Evolutionary conservation across 306 rosid species (phyloP).

Genomic region (Dalbergia cultrata): DNA sequence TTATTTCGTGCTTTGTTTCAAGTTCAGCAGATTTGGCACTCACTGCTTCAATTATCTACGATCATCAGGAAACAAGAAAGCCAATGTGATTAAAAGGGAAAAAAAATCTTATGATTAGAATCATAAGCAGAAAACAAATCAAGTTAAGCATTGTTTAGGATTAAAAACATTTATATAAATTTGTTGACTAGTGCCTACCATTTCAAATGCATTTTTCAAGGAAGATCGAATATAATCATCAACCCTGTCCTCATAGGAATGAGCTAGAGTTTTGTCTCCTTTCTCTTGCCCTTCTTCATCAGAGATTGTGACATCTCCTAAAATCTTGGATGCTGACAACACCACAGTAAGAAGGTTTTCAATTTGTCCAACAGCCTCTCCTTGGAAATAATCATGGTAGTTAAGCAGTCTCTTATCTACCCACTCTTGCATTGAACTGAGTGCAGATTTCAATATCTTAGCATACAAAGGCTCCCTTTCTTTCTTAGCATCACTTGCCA

Average conservation of each 20-base stretch:
- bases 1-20: conserved; percentile 53
- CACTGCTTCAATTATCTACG: conserved; percentile 62
- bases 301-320: conserved; percentile 58
- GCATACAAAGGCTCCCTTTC: conserved; percentile 63
- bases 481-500: conserved; percentile 70
- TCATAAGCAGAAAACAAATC: background rate
- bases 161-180: background rate
- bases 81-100: background rate
- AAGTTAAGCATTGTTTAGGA: background rate
- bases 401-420: conserved; percentile 72
- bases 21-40: conserved; percentile 41
- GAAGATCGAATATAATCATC: conserved; percentile 78
- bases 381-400: conserved; percentile 77
- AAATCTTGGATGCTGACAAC: conserved; percentile 62
- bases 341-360: conserved; percentile 88
- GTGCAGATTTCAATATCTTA: conserved; percentile 62
- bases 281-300: conserved; percentile 51
- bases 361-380: conserved; percentile 62
- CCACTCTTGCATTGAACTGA: conserved; percentile 75
- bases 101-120: background rate
- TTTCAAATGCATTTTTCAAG: conserved; percentile 61
- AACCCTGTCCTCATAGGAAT: conserved; percentile 62
- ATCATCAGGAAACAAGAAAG: conserved; percentile 14
- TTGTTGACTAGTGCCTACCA: conserved; percentile 52
- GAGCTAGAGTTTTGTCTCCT: conserved; percentile 46